Base-by-base conservation (phyloP, 352 stramenopile species). In the Phytophthora hibernalis region DNA sequence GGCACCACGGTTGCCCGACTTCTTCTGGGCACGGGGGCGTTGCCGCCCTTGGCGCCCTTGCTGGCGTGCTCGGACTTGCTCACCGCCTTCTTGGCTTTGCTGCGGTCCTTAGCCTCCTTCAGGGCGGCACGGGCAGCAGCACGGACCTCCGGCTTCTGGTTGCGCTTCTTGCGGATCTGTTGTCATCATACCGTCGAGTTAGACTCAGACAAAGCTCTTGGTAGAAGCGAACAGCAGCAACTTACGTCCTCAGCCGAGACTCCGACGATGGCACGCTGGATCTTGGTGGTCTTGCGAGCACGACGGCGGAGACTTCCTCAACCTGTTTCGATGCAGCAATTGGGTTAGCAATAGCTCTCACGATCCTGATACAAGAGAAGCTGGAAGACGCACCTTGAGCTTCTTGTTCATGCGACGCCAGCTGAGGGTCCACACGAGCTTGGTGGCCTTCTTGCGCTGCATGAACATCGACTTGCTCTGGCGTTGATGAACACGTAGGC, bases 341-440 rank as follows among this genome's bases (percentile, higher is more conserved):
- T 68, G 6, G 28, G 24, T 68, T 15, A 70, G 30, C 31, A 30
- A 20, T 9, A 37, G 24, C 18, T 48, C 20, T 2, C 9, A 38
- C 31, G 13, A 21, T 12, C 11, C 21, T 13, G 5, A 35, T 35
- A 18, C 21, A 6, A 18, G 10, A 35, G 3, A 9, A 9, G 4
- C 10, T 51, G 22, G 22, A 20, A 5, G 2, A 70, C 82, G 65
- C 89, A 95, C 91, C 75, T 98, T 97, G 76, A 98, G 96, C 93
- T 99, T 99, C 92, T 99, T 99, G 96, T 99, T 98, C 82, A 99
- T 97, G 75, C 96, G 95, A 77, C 97, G 94, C 97, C 97, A 99
- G 63, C 82, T 85, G 63, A 93, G 87, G 61, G 98, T 99, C 98
- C 98, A 99, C 61, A 98, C 94, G 65, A 99, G 97, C 86, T 99